Conservation (phyloP, 2,329 filamentous ascomycete species). For the Emmonsiellopsis sp. region DNA sequence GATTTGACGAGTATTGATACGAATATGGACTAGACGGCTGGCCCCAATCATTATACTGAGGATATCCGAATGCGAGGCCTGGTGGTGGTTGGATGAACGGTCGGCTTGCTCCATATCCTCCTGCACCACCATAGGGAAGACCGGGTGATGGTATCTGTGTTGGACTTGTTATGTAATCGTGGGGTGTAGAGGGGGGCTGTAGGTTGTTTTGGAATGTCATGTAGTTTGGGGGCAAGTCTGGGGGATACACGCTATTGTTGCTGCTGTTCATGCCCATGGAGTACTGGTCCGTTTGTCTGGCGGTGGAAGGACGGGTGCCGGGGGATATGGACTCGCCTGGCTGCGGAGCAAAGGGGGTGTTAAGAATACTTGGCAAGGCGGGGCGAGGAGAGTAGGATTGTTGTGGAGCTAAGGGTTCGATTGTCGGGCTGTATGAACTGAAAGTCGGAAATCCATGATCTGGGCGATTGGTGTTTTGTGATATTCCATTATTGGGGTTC, state of each 20-base stretch:
- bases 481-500: neutral
- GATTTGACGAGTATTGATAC: neutral
- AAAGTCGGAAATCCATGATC: neutral
- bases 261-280: neutral
- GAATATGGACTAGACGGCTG: neutral
- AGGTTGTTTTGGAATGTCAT: slow-evolving; percentile 17
- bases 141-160: slow-evolving; percentile 2
- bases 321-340: slow-evolving; percentile 29
- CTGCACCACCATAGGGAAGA: neutral
- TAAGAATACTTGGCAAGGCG: slow-evolving; percentile 28
- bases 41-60: neutral
- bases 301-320: slow-evolving; percentile 21
- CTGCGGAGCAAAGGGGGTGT: slow-evolving; percentile 33
- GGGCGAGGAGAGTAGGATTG: slow-evolving; percentile 14
- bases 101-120: neutral
- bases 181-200: slow-evolving; percentile 6
- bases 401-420: neutral
- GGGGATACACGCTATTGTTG: neutral
- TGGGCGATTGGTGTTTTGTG: neutral
- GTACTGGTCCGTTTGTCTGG: slow-evolving; percentile 6
- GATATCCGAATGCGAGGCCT: neutral
- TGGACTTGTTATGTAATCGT: slow-evolving; percentile 4
- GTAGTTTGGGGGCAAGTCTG: slow-evolving; percentile 10
- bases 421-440: slow-evolving; percentile 3
- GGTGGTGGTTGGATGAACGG: slow-evolving; percentile 2